Percentiles rank a stretch among this genome's conserved stretches.
Conservation (phyloP, 2,329 filamentous ascomycete genomes). For the Nemania abortiva region DNA sequence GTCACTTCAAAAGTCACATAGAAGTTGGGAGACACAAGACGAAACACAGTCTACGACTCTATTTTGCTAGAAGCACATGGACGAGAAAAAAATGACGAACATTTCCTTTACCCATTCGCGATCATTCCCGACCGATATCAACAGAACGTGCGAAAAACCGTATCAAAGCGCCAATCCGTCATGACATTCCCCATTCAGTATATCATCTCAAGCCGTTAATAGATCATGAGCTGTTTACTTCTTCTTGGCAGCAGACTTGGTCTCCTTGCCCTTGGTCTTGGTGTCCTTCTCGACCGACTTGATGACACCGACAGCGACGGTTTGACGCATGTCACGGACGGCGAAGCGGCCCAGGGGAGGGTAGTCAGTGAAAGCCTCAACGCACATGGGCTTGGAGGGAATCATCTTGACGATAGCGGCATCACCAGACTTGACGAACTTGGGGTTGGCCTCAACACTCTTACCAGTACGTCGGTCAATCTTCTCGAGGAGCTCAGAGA, state of each 20-base stretch:
- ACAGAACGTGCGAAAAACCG: constrained; percentile 44
- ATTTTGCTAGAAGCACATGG: constrained; percentile 44
- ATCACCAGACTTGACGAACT: constrained; percentile 99
- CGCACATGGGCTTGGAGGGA: constrained; percentile 99
- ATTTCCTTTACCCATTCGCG: constrained; percentile 37
- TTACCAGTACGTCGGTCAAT: constrained; percentile 99
- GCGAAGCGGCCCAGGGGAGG: constrained; percentile 99
- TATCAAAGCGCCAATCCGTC: constrained; percentile 48
- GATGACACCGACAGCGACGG: constrained; percentile 94
- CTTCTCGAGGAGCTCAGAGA: constrained; percentile 99
- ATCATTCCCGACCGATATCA: constrained; percentile 43
- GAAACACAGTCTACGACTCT: constrained; percentile 42
- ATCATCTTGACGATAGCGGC: constrained; percentile 99
- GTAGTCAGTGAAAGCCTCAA: constrained; percentile 99
- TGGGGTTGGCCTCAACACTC: constrained; percentile 89
- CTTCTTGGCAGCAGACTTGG: constrained; percentile 78
- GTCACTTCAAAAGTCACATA: constrained; percentile 6
- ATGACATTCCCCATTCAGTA: constrained; percentile 41
- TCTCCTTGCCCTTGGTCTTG: constrained; percentile 71
- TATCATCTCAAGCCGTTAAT: constrained; percentile 34
- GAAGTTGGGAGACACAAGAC: not conserved
- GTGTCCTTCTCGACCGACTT: constrained; percentile 81
- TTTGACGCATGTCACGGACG: constrained; percentile 97
- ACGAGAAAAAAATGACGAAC: constrained; percentile 39
- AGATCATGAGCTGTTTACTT: constrained; percentile 67